Evolutionary conservation across 176 grass and related monocot species (phyloP).

Genomic region (Lolium multiflorum): DNA sequence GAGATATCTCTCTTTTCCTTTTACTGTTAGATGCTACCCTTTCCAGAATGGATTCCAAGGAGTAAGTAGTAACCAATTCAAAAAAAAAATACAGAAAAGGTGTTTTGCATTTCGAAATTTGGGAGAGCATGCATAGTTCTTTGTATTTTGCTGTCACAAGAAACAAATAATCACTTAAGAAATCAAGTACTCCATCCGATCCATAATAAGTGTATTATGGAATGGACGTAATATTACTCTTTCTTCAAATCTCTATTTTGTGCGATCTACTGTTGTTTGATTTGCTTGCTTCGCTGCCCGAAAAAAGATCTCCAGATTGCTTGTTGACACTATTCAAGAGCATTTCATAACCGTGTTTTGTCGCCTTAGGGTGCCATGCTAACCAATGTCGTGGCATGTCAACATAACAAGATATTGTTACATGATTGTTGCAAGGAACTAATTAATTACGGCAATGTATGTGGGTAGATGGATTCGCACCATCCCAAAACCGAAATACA

Average conservation of each 20-base stretch:
- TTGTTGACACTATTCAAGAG: not conserved
- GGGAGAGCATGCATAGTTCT: not conserved
- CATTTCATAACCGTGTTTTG: not conserved
- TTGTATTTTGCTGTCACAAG: not conserved
- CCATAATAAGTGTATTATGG: too few species aligned
- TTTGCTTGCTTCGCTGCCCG: too few species aligned
- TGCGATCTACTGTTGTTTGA: too few species aligned
- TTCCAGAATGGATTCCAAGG: not conserved
- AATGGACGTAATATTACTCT: too few species aligned
- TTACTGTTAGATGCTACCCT: not conserved
- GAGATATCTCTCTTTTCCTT: not conserved
- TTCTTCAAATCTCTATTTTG: too few species aligned
- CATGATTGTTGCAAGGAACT: not conserved
- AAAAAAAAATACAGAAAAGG: too few species aligned
- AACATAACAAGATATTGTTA: not conserved
- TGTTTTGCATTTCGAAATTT: not conserved
- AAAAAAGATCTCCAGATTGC: too few species aligned
- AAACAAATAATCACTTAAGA: not conserved
- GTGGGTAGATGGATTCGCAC: not conserved
- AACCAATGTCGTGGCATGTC: not conserved
- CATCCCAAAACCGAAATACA: too few species aligned
- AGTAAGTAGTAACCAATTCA: not conserved
- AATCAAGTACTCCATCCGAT: not conserved
- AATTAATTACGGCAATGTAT: not conserved
- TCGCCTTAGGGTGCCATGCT: not conserved